Evolutionary conservation across 768 basidiomycete genomes (phyloP), one percentile per base, ranked within the genome.

Genomic region (Amylocystis lapponica): DNA sequence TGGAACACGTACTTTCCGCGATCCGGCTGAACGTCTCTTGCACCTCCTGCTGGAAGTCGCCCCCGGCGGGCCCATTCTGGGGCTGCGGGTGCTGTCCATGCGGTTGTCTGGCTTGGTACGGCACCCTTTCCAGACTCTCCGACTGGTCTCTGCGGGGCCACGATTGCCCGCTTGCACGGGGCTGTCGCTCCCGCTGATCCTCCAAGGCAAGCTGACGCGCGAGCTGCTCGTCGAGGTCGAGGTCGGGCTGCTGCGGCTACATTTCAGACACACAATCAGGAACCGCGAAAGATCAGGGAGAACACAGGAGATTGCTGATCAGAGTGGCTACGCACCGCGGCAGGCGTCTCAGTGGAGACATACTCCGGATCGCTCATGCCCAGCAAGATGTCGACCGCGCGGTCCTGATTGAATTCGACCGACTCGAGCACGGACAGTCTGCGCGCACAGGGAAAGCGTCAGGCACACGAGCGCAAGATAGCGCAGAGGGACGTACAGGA

Each of bases 331-430:
- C 51, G 19, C 39, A 66, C 66, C 52, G 48, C 61, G 47, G 46
- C 62, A 43, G 42, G 46, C 36, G 48, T 49, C 8, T 49, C 51
- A 12, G 68, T 57, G 3, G 79, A 60, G 14, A 70, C 70, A 56
- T 84, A 90, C 6, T 80, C 71, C 1, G 88, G 88, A 64, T 93
- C 90, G 63, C 74, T 89, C 89, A 93, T 91, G 9, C 81, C 83
- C 6, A 93, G 74, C 8, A 93, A 69, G 1, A 72, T 65, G 53
- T 92, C 88, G 43, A 91, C 72, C 4, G 89, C 89, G 22, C 71
- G 73, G 48, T 86, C 86, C 50, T 88, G 79, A 51, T 86, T 67
- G 10, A 81, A 74, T n/a, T 67, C 56, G 5, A 83, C 83, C 5
- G 82, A 83, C 46, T 88, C 78, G 36, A 93, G 68, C 0, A 93